Evolutionary conservation across 2,329 filamentous ascomycete species (phyloP).

Genomic region (Lachnellula subtilissima): DNA sequence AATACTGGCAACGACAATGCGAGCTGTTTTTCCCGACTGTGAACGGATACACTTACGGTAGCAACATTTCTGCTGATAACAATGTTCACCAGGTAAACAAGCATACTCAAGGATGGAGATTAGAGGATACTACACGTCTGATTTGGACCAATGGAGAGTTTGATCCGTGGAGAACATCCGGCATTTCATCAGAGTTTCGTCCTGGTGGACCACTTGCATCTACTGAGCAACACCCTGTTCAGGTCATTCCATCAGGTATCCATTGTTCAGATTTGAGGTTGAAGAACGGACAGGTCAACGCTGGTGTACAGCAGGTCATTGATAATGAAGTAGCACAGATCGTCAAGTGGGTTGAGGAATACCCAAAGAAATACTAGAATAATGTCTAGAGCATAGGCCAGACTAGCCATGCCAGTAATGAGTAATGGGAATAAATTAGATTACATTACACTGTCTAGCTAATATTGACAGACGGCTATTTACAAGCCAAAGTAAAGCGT

Average conservation of each 20-base stretch:
- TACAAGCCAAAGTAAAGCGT: too few species aligned
- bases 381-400: neutral
- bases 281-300: conserved; percentile 42
- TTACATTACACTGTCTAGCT: neutral
- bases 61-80: conserved; percentile 37
- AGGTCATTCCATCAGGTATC: conserved; percentile 47
- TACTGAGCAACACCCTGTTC: conserved; percentile 44
- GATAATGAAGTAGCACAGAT: conserved; percentile 46
- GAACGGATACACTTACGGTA: conserved; percentile 45
- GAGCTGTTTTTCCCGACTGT: conserved; percentile 49
- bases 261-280: conserved; percentile 52
- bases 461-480: too few species aligned
- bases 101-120: conserved; percentile 51
- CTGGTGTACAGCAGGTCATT: conserved; percentile 44
- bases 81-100: conserved; percentile 46
- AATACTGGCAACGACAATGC: conserved; percentile 54
- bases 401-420: neutral
- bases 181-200: conserved; percentile 47
- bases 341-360: conserved; percentile 50
- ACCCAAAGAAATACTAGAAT: conserved; percentile 14
- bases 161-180: conserved; percentile 55
- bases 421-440: neutral
- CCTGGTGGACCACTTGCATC: conserved; percentile 49
- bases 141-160: conserved; percentile 55
- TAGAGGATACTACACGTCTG: conserved; percentile 47